Conservation (phyloP, 306 rosid genomes). For the Echinosophora koreensis region DNA sequence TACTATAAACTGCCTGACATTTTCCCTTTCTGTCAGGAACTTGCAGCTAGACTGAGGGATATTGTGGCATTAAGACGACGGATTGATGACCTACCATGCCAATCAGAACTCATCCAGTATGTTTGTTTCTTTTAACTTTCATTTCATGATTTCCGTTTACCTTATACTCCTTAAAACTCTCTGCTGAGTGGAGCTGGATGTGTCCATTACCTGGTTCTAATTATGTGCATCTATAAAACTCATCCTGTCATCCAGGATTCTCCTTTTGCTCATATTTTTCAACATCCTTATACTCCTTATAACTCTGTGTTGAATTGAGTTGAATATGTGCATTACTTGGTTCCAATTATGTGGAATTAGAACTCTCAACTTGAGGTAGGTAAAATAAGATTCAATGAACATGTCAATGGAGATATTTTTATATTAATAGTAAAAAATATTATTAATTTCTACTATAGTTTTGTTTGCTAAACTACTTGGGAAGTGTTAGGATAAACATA, state of each 20-base stretch:
- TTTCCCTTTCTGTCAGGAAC: constrained; percentile 60
- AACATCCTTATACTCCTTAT: neutral
- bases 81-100: constrained; percentile 81
- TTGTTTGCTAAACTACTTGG: constrained; percentile 32
- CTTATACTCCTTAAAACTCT: constrained; percentile 20
- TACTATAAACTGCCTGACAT: neutral
- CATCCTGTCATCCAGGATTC: constrained; percentile 45
- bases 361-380: constrained; percentile 22
- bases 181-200: constrained; percentile 28
- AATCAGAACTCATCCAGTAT: constrained; percentile 85
- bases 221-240: constrained; percentile 16
- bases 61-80: constrained; percentile 63
- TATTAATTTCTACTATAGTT: constrained; percentile 5
- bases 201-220: constrained; percentile 28
- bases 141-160: constrained; percentile 10
- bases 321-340: constrained; percentile 2
- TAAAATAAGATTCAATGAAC: neutral
- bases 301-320: constrained; percentile 7
- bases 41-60: constrained; percentile 66
- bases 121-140: constrained; percentile 49
- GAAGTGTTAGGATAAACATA: no score
- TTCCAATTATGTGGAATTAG: constrained; percentile 35
- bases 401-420: neutral
- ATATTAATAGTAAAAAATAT: constrained; percentile 1
- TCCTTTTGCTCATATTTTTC: constrained; percentile 36